Base-by-base conservation (phyloP, 2,329 filamentous ascomycete species). In the Aspergillus alliaceus region DNA sequence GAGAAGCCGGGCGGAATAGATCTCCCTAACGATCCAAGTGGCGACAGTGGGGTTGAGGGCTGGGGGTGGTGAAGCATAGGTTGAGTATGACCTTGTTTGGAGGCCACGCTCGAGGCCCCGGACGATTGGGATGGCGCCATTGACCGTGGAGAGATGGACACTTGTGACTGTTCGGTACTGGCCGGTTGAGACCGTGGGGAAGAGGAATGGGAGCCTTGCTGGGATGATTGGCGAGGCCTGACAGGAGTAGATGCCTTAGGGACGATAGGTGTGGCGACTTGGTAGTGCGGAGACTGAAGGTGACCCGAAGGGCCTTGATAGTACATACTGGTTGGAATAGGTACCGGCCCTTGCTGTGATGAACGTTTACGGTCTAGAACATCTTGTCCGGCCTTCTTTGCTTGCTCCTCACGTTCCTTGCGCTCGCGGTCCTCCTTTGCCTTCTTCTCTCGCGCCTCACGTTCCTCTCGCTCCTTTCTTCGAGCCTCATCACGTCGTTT, bases 171-270 rank as follows among this genome's bases (percentile, higher is more conserved):
- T 60, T 89, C 77, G 20, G 74, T 71, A 52, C 72, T 74, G 35
- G 74, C 71, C 29, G 75, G 66, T 57, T 80, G 77, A 12, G 77
- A 79, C 46, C 75, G 86, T 3, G 91, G 90, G 51, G 86, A 88
- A 6, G 86, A 84, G 7, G 84, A 80, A 69, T 87, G 85, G 9
- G 86, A 86, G 25, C 87, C 88, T 71, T 95, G 91, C 62, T 96
- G 91, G 8, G 91, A 95, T 47, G 85, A 77, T 59, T 93, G 90
- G 54, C 91, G 87, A 35, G 87, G 84, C 60, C 90, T 89, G 62
- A 86, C 88, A 8, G 92, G 90, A 12, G 90, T 93, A 5, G 91
- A 87, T 20, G 88, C 87, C 72, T 96, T 96, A 12, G 92, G 87
- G 47, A 96, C 77, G 25, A 86, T 88, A 7, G 95, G 93, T 32